These are phyloP conservation scores for Tetragonia tetragonoides DNA, from an alignment of 148 eudicot species.

Conservation along the genomic window DNA sequence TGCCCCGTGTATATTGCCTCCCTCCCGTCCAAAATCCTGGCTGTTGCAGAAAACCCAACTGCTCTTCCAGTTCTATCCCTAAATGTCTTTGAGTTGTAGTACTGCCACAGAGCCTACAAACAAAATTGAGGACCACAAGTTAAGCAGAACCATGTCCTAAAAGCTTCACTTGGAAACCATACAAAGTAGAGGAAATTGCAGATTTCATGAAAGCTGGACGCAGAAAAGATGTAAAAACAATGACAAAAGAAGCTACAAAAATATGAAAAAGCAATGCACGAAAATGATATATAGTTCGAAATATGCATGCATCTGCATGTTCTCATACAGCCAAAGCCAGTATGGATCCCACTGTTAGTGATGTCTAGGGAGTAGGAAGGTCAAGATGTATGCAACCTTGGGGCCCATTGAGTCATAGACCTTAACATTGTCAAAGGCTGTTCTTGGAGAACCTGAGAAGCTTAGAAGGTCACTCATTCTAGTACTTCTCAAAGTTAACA, in stretches of 20 bases:
- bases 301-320: neutral
- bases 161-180: neutral
- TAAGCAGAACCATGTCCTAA: neutral
- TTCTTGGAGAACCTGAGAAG: too few relatives aligned
- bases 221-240: neutral
- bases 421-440: neutral
- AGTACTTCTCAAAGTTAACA: too few relatives aligned
- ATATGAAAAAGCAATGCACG: neutral
- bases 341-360: neutral
- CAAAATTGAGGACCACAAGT: conserved; percentile 13
- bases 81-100: conserved; percentile 51
- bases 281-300: neutral
- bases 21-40: conserved; percentile 60
- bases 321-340: neutral
- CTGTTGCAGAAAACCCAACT: conserved; percentile 44
- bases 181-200: neutral
- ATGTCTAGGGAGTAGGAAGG: neutral
- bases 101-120: conserved; percentile 52
- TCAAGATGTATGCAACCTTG: neutral
- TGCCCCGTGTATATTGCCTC: conserved; percentile 52
- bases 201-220: neutral
- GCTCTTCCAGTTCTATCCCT: conserved; percentile 56
- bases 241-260: neutral
- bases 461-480: too few relatives aligned
- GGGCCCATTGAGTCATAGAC: neutral